Conservation (phyloP, 352 stramenopile species). For the Elongisporangium prolatum region DNA sequence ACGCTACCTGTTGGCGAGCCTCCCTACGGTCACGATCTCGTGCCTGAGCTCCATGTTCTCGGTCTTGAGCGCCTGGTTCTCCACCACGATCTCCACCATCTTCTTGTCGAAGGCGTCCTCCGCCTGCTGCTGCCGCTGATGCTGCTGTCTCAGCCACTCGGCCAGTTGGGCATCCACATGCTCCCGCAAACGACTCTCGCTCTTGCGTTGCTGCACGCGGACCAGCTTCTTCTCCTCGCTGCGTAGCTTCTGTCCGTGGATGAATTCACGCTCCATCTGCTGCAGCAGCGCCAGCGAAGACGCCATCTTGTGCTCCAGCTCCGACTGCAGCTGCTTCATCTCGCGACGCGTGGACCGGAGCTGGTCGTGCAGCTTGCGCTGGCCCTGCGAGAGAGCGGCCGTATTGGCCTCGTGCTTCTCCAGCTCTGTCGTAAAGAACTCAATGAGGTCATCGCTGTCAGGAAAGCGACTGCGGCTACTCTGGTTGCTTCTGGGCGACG, state of each 20-base stretch:
- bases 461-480: not conserved
- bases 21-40: conserved; percentile 18
- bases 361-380: conserved; percentile 24
- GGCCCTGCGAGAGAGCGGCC: conserved; percentile 15
- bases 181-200: conserved; percentile 7
- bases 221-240: conserved; percentile 29
- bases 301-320: conserved; percentile 24
- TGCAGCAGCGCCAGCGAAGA: conserved; percentile 36
- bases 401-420: conserved; percentile 36
- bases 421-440: conserved; percentile 45
- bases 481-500: conserved; percentile 1
- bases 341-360: conserved; percentile 19
- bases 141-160: conserved; percentile 15
- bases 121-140: conserved; percentile 15
- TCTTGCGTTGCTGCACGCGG: conserved; percentile 23
- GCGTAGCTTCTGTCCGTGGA: conserved; percentile 21
- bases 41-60: conserved; percentile 37
- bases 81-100: conserved; percentile 31
- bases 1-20: conserved; percentile 6
- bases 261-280: conserved; percentile 33
- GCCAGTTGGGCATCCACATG: conserved; percentile 23
- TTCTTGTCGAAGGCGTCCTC: conserved; percentile 35
- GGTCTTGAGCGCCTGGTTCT: conserved; percentile 31
- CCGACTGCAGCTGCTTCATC: conserved; percentile 17
- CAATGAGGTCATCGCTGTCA: conserved; percentile 29